These are phyloP conservation scores for Ustilago trichophora DNA, from an alignment of 1,284 basidiomycete genomes.

Conservation along the genomic window DNA sequence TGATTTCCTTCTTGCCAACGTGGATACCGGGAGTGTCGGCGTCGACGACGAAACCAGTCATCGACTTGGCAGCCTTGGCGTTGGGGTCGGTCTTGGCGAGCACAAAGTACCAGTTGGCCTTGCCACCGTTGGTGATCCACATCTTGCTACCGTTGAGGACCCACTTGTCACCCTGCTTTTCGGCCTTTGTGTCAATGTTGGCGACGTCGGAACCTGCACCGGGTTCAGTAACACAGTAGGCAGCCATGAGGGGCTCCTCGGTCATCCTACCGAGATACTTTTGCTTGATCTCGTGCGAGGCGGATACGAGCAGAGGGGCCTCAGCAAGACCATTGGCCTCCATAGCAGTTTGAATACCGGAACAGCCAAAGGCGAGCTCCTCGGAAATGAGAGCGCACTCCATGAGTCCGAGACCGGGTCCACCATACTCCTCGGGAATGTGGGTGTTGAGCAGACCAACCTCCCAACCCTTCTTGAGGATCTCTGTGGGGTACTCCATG, in stretches of 20 bases:
- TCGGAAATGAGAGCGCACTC: slow-evolving; percentile 70
- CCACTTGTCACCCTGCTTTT: slow-evolving; percentile 71
- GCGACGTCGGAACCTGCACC: slow-evolving; percentile 72
- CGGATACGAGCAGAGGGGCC: slow-evolving; percentile 71
- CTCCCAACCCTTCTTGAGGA: slow-evolving; percentile 69
- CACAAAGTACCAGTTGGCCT: slow-evolving; percentile 72
- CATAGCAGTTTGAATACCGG: slow-evolving; percentile 70
- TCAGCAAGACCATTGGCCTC: slow-evolving; percentile 71
- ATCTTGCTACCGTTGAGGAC: slow-evolving; percentile 70
- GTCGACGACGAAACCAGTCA: slow-evolving; percentile 72
- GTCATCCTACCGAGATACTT: slow-evolving; percentile 73
- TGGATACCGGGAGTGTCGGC: slow-evolving; percentile 70
- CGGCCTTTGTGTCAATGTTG: slow-evolving; percentile 67
- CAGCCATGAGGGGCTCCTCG: slow-evolving; percentile 71
- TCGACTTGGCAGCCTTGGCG: slow-evolving; percentile 69
- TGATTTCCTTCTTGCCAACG: slow-evolving; percentile 71
- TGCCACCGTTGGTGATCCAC: slow-evolving; percentile 70
- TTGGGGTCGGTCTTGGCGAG: slow-evolving; percentile 70
- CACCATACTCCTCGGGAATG: slow-evolving; percentile 69
- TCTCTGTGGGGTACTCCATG: slow-evolving; percentile 70
- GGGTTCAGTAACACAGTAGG: slow-evolving; percentile 72
- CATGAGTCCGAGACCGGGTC: slow-evolving; percentile 70
- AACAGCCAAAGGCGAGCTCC: slow-evolving; percentile 71
- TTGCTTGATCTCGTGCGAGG: slow-evolving; percentile 69
- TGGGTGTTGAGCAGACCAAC: slow-evolving; percentile 63